Conservation (phyloP, 2,329 filamentous ascomycete species). For the Hymenoscyphus albidus region DNA sequence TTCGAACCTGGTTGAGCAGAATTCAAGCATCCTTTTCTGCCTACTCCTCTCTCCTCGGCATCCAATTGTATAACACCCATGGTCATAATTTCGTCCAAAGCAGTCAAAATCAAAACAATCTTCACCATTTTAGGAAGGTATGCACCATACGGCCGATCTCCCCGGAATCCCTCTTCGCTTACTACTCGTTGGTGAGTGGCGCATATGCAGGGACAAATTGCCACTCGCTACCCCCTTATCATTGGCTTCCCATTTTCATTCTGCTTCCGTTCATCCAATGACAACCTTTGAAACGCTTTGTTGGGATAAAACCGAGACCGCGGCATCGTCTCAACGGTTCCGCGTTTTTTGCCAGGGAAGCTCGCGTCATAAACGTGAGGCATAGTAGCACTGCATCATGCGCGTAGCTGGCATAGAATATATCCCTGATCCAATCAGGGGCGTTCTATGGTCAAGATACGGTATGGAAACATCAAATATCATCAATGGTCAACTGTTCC, state of each 20-base stretch:
- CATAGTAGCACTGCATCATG: neutral
- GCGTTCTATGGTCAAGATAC: neutral
- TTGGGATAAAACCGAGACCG: neutral
- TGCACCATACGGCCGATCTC: neutral
- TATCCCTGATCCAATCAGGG: neutral
- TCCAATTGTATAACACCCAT: neutral
- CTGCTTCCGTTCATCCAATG: neutral
- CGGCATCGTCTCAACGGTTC: neutral
- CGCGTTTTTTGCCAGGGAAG: neutral
- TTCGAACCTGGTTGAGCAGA: too few relatives aligned
- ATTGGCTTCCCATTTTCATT: neutral
- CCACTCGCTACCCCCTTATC: too few relatives aligned
- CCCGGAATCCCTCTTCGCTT: neutral
- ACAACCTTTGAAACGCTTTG: neutral
- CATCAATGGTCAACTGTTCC: too few relatives aligned
- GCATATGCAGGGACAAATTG: neutral
- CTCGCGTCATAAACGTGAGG: neutral
- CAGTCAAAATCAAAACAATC: neutral
- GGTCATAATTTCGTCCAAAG: neutral
- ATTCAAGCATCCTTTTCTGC: neutral
- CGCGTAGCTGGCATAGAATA: neutral
- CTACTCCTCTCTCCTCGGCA: neutral
- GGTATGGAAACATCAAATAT: neutral
- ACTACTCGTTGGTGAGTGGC: neutral
- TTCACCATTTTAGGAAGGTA: neutral